These are phyloP conservation scores for Solanum hybrid DNA, from an alignment of 305 asterid species.

Conservation along the genomic window DNA sequence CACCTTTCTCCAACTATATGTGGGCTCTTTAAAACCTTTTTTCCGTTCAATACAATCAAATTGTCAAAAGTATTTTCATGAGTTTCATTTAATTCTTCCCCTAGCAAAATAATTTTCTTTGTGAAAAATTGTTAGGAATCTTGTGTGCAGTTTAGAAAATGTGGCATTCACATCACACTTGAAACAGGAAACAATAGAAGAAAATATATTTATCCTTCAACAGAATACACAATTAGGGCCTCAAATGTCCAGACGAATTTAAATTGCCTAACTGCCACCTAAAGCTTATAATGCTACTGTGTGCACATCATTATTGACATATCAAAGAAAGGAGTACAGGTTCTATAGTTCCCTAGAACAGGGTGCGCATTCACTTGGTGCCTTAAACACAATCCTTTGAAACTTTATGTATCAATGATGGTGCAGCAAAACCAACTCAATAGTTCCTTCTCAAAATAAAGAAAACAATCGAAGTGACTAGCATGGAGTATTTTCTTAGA, in stretches of 20 bases:
- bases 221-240: neutral
- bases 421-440: neutral
- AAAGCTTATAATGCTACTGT: neutral
- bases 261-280: neutral
- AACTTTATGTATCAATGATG: neutral
- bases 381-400: neutral
- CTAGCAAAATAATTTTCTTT: neutral
- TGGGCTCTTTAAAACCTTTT: neutral
- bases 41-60: neutral
- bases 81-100: neutral
- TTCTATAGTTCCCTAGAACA: neutral
- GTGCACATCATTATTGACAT: neutral
- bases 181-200: neutral
- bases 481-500: neutral
- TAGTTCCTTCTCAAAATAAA: neutral
- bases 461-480: neutral
- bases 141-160: neutral
- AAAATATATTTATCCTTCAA: neutral
- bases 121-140: neutral
- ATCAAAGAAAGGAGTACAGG: neutral
- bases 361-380: neutral
- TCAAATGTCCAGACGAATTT: neutral
- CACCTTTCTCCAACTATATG: neutral
- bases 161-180: neutral
- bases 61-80: neutral